Evolutionary conservation across 441 rosid genomes (phyloP).

Genomic region (Geranium incanum): DNA sequence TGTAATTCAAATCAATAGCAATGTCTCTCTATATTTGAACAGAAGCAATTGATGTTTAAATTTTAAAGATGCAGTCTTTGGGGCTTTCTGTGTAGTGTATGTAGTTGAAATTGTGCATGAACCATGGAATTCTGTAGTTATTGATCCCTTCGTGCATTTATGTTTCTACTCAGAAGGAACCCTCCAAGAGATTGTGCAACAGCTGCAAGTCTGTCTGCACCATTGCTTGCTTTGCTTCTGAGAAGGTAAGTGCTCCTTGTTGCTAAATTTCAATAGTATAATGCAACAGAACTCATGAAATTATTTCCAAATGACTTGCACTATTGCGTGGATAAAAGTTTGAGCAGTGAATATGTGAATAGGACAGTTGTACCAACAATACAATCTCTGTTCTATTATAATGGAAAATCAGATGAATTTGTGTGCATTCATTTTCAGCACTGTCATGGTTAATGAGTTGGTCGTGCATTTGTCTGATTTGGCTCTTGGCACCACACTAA

Average conservation of each 20-base stretch:
- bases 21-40: too few relatives aligned
- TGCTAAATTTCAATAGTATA: neutral
- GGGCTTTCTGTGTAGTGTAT: neutral
- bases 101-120: neutral
- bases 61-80: neutral
- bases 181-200: slow-evolving; percentile 51
- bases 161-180: slow-evolving; percentile 27
- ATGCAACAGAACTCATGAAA: neutral
- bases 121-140: neutral
- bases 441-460: neutral
- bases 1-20: too few relatives aligned
- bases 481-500: too few relatives aligned
- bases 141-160: neutral
- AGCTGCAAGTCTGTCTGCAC: slow-evolving; percentile 76
- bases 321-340: neutral
- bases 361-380: neutral
- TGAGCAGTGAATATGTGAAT: neutral
- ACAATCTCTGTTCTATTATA: neutral
- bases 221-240: slow-evolving; percentile 77
- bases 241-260: slow-evolving; percentile 34
- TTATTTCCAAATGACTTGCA: neutral
- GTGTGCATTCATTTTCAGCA: neutral
- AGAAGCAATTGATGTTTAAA: neutral
- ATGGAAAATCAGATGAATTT: neutral
- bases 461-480: too few relatives aligned